Conservation (phyloP, 495 filamentous ascomycete species). For the Aspergillus ostianus region DNA sequence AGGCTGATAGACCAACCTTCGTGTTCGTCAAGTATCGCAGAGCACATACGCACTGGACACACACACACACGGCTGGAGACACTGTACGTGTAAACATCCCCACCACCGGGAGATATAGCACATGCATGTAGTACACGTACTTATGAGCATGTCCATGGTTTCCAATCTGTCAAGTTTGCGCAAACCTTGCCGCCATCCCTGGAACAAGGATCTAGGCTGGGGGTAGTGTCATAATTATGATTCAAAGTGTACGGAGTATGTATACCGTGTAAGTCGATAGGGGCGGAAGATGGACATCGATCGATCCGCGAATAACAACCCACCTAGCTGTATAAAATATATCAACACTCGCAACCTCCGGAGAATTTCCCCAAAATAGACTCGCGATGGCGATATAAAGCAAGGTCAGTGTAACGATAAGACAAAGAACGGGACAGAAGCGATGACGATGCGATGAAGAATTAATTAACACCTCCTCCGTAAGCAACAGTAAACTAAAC, state of each 20-base stretch:
- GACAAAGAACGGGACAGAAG: not conserved
- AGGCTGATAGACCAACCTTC: not conserved
- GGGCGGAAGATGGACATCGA: not conserved
- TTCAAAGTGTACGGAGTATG: no score
- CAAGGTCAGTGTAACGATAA: not conserved
- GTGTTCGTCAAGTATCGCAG: not conserved
- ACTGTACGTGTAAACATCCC: slow-evolving; percentile 5
- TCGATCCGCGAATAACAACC: not conserved
- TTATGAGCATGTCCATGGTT: not conserved
- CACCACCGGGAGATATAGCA: not conserved
- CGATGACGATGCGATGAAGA: not conserved
- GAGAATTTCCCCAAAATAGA: not conserved
- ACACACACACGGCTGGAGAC: not conserved
- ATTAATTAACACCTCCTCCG: no score
- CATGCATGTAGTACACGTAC: slow-evolving; percentile 1
- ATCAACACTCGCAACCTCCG: not conserved
- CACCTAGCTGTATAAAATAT: no score
- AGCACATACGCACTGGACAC: no score
- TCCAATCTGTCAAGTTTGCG: not conserved
- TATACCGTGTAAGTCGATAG: no score
- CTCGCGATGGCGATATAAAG: not conserved
- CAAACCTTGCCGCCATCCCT: not conserved
- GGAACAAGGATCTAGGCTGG: no score
- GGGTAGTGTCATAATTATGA: not conserved
- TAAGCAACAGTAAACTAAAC: no score